These are phyloP conservation scores for Phytophthora fragariae DNA, from an alignment of 352 stramenopile species.

Conservation along the genomic window DNA sequence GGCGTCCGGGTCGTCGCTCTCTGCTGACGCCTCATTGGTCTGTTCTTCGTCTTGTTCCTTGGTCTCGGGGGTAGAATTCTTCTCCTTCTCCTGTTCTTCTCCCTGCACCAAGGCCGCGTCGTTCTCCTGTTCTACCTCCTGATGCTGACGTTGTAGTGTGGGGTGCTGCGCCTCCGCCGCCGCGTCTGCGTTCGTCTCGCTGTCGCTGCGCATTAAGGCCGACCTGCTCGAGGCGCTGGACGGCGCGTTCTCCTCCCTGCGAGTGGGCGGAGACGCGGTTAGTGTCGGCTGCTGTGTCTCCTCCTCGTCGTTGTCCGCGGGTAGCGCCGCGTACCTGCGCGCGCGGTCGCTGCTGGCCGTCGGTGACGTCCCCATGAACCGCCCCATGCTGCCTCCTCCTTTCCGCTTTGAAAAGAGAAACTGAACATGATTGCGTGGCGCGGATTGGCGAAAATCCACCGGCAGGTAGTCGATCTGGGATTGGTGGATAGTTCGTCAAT, in stretches of 20 bases:
- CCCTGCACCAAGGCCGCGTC: not conserved
- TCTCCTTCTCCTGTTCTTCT: slow-evolving; percentile 23
- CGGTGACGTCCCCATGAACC: slow-evolving; percentile 58
- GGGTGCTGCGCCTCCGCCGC: slow-evolving; percentile 36
- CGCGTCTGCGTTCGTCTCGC: slow-evolving; percentile 22
- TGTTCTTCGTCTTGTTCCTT: slow-evolving; percentile 21
- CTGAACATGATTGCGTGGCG: slow-evolving; percentile 21
- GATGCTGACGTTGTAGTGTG: slow-evolving; percentile 34
- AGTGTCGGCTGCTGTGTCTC: not conserved
- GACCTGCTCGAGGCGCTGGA: slow-evolving; percentile 19
- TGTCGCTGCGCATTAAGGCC: slow-evolving; percentile 44
- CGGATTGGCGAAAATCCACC: slow-evolving; percentile 27
- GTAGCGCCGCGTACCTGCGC: slow-evolving; percentile 68
- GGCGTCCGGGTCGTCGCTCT: slow-evolving; percentile 37
- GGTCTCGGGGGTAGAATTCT: slow-evolving; percentile 5
- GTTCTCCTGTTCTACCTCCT: slow-evolving; percentile 25
- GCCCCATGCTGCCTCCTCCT: slow-evolving; percentile 47
- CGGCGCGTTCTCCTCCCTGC: slow-evolving; percentile 23
- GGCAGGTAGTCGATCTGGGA: not conserved
- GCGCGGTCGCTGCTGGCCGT: slow-evolving; percentile 44
- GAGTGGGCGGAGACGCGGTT: not conserved
- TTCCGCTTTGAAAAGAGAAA: slow-evolving; percentile 29
- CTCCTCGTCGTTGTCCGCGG: slow-evolving; percentile 41
- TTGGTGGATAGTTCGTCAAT: not conserved
- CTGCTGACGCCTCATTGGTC: slow-evolving; percentile 15